Evolutionary conservation across 1,139 yeast genomes (phyloP).

Genomic region (Blastobotrys serpentis): DNA sequence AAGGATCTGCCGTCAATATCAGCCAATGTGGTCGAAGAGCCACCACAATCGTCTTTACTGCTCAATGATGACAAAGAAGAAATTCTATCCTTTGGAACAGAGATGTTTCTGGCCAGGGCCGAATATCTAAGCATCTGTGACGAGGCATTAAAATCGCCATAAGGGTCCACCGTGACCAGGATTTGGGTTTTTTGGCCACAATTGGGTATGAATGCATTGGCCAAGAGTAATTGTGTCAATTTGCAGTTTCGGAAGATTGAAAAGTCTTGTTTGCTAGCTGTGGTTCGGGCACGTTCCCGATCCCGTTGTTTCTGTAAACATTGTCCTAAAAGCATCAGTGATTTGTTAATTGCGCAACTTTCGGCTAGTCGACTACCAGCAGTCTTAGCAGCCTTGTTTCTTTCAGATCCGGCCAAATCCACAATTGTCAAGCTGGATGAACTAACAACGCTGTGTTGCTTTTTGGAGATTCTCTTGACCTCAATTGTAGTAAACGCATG

Average conservation of each 20-base stretch:
- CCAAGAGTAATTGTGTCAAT: constrained; percentile 47
- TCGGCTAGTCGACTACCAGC: constrained; percentile 46
- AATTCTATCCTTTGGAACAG: constrained; percentile 28
- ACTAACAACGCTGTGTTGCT: constrained; percentile 17
- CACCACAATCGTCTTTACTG: constrained; percentile 11
- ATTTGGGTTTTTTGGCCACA: constrained; percentile 35
- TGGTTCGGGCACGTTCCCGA: constrained; percentile 21
- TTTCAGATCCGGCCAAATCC: constrained; percentile 53
- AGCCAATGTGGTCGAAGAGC: constrained; percentile 17
- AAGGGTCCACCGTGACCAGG: constrained; percentile 64
- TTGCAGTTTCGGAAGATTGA: constrained; percentile 47
- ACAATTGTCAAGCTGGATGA: constrained; percentile 42
- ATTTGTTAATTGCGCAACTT: constrained; percentile 47
- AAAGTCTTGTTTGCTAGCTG: constrained; percentile 27
- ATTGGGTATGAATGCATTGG: constrained; percentile 44
- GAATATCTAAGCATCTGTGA: constrained; percentile 47
- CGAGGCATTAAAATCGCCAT: constrained; percentile 58
- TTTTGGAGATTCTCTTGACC: constrained; percentile 28
- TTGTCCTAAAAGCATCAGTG: constrained; percentile 50
- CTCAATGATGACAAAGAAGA: constrained; percentile 20
- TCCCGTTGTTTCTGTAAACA: constrained; percentile 43
- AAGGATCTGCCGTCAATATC: constrained; percentile 16
- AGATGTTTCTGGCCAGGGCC: constrained; percentile 38
- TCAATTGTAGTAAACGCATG: constrained; percentile 44
- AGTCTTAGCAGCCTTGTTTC: constrained; percentile 46